phyloP scores from a whole-genome alignment of 176 grass and related monocot genomes.

The Oryza officinalis region DNA sequence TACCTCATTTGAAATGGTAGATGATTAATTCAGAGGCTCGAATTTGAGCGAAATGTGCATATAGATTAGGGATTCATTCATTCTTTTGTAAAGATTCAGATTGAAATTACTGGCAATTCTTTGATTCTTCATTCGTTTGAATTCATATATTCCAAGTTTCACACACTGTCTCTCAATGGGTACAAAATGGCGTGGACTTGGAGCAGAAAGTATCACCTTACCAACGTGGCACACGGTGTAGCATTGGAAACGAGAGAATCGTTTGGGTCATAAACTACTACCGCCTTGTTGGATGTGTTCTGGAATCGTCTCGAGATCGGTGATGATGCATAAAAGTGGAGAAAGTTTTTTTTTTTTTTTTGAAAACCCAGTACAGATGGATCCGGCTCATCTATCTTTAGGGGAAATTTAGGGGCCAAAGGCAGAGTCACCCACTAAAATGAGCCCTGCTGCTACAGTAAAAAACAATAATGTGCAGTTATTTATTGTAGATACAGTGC shows the following conservation, averaged over 20 bases:
- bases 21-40: background rate
- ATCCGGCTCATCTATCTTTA: too few species aligned
- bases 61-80: background rate
- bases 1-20: background rate
- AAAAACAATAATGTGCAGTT: too few species aligned
- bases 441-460: too few species aligned
- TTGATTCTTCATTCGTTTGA: slow-evolving; percentile 5
- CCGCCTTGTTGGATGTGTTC: too few species aligned
- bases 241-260: background rate
- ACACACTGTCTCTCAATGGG: background rate
- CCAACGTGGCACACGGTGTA: too few species aligned
- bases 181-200: too few species aligned
- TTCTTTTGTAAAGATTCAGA: background rate
- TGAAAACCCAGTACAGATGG: too few species aligned
- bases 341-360: too few species aligned
- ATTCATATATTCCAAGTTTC: background rate
- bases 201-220: background rate
- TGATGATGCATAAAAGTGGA: too few species aligned
- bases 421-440: too few species aligned
- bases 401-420: too few species aligned
- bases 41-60: background rate
- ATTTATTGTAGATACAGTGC: too few species aligned
- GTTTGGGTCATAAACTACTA: background rate
- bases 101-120: background rate
- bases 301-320: background rate